Conservation (phyloP, 2,329 filamentous ascomycete genomes). For the Neofusicoccum umdonicola region DNA sequence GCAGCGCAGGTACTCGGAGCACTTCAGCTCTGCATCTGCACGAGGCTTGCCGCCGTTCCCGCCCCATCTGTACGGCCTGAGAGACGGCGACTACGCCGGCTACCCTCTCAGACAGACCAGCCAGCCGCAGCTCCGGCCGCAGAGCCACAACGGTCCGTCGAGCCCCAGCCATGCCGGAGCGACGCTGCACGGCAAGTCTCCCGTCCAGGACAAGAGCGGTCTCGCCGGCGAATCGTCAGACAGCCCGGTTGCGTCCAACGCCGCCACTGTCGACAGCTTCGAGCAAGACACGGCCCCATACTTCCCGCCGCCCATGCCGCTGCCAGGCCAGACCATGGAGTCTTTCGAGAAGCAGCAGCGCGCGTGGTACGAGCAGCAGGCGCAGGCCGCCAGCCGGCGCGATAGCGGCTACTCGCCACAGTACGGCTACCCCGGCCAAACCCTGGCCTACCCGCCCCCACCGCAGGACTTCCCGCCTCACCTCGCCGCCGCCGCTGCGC, state of each 20-base stretch:
- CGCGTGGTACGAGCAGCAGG: slow-evolving; percentile 5
- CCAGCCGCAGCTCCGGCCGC: not conserved
- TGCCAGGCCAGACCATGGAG: slow-evolving; percentile 3
- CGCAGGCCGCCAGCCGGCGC: not conserved
- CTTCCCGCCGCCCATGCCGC: not conserved
- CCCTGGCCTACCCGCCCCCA: not conserved
- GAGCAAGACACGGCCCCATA: not conserved
- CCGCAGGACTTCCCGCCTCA: not conserved
- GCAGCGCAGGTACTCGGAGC: not conserved
- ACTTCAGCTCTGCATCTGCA: not conserved
- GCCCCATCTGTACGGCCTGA: not conserved
- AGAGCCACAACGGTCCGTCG: not conserved
- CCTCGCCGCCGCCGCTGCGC: not conserved
- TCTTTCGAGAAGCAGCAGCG: slow-evolving; percentile 9
- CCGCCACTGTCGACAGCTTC: not conserved
- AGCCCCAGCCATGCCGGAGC: not conserved
- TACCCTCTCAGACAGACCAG: not conserved
- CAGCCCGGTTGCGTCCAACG: not conserved
- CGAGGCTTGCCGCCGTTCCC: not conserved
- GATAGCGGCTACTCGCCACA: slow-evolving; percentile 12
- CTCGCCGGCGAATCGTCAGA: not conserved
- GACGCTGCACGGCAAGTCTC: not conserved
- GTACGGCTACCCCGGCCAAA: not conserved
- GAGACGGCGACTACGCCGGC: not conserved
- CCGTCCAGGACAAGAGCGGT: not conserved